Evolutionary conservation across 139 green algal species (phyloP).

Genomic region (Haematococcus sp.): DNA sequence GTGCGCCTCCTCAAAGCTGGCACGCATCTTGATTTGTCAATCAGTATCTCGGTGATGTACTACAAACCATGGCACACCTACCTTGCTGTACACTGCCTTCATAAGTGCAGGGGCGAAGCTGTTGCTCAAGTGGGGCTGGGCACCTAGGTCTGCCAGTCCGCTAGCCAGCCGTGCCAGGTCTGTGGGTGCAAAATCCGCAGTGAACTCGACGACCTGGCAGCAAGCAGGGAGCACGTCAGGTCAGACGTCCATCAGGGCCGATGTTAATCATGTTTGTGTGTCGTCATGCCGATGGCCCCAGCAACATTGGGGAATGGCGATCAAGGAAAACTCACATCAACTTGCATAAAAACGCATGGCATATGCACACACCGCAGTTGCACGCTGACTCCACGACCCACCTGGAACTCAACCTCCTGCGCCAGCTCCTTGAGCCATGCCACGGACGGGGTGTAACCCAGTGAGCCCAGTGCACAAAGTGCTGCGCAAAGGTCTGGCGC

Average conservation of each 20-base stretch:
- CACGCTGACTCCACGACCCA: too few species aligned
- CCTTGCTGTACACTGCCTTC: slow-evolving; percentile 44
- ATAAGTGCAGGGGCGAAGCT: slow-evolving; percentile 18
- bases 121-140: neutral
- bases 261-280: too few species aligned
- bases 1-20: slow-evolving; percentile 3
- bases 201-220: slow-evolving; percentile 49
- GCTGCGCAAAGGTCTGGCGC: slow-evolving; percentile 29
- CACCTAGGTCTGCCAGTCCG: slow-evolving; percentile 38
- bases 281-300: too few species aligned
- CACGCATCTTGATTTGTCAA: neutral
- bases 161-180: slow-evolving; percentile 42
- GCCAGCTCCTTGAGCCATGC: slow-evolving; percentile 8
- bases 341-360: too few species aligned
- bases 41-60: neutral
- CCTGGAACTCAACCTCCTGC: slow-evolving; percentile 15
- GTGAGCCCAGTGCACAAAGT: slow-evolving; percentile 29
- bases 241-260: too few species aligned
- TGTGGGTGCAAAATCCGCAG: slow-evolving; percentile 33
- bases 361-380: too few species aligned
- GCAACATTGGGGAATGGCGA: too few species aligned
- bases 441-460: neutral
- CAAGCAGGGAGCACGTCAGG: too few species aligned
- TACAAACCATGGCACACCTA: neutral
- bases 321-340: too few species aligned